phyloP scores from a whole-genome alignment of 176 grass and related monocot genomes.

The Poa pratensis region DNA sequence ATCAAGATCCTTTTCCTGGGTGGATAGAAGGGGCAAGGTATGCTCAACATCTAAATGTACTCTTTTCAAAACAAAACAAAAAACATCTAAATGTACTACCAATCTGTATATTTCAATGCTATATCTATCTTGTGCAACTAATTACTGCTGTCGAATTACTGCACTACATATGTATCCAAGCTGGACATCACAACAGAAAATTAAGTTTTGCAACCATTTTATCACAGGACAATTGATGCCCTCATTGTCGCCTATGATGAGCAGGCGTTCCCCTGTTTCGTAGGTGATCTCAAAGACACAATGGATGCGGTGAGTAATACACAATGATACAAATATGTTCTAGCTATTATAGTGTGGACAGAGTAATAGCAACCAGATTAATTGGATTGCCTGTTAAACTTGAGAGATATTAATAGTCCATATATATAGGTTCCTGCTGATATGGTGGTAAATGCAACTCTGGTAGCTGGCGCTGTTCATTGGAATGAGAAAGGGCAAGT shows the following conservation, averaged over 20 bases:
- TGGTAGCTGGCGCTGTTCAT: constrained; percentile 28
- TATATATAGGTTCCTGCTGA: constrained; percentile 32
- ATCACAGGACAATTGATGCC: constrained; percentile 61
- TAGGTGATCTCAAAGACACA: constrained; percentile 35
- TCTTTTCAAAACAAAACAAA: background rate
- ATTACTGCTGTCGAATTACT: background rate
- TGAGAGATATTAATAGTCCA: background rate
- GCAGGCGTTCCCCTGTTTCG: constrained; percentile 56
- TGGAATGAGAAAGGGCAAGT: constrained; percentile 9
- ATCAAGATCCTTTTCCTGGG: constrained; percentile 61
- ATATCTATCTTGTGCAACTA: background rate
- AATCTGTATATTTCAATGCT: background rate
- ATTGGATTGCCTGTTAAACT: background rate
- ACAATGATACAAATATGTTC: background rate
- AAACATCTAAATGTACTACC: background rate
- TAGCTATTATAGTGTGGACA: background rate
- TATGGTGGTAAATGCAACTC: constrained; percentile 36
- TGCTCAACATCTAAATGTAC: background rate
- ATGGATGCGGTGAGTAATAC: constrained; percentile 51
- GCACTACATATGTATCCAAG: background rate
- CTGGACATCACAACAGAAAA: background rate
- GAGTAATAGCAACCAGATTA: background rate
- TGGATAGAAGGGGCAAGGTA: constrained; percentile 72
- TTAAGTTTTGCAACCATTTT: background rate
- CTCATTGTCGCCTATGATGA: constrained; percentile 49